Conservation (phyloP, 2,329 filamentous ascomycete species). For the Colletotrichum sp. region DNA sequence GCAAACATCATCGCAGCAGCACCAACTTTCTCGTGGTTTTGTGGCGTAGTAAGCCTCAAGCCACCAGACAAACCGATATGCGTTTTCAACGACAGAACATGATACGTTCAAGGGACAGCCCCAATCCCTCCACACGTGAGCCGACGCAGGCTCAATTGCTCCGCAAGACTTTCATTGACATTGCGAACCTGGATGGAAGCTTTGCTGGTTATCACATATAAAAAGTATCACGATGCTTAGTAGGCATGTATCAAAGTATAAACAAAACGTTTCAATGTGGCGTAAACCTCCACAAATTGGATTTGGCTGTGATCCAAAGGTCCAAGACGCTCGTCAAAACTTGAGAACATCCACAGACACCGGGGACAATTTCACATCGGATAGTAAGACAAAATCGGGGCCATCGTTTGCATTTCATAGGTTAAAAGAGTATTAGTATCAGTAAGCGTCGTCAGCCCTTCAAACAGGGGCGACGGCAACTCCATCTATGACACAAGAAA, state of each 20-base stretch:
- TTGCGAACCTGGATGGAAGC: background rate
- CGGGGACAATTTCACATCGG: background rate
- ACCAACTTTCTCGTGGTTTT: background rate
- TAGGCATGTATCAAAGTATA: background rate
- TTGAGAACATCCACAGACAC: background rate
- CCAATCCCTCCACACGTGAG: background rate
- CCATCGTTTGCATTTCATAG: background rate
- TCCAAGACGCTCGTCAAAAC: background rate
- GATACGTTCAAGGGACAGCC: background rate
- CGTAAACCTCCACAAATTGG: background rate
- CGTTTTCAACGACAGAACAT: background rate
- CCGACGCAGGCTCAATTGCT: background rate
- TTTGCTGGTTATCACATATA: background rate
- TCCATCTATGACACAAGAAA: conserved; percentile 19
- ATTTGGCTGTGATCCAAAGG: background rate
- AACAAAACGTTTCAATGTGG: background rate
- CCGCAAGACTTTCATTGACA: background rate
- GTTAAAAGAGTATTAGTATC: conserved; percentile 20
- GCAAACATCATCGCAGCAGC: background rate
- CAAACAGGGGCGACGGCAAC: background rate
- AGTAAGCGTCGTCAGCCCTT: background rate
- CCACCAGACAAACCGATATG: background rate
- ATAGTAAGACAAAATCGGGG: background rate
- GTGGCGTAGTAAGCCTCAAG: background rate
- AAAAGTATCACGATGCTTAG: background rate